phyloP scores from a whole-genome alignment of 805 yeast genomes.

The Scheffersomyces stipitis region DNA sequence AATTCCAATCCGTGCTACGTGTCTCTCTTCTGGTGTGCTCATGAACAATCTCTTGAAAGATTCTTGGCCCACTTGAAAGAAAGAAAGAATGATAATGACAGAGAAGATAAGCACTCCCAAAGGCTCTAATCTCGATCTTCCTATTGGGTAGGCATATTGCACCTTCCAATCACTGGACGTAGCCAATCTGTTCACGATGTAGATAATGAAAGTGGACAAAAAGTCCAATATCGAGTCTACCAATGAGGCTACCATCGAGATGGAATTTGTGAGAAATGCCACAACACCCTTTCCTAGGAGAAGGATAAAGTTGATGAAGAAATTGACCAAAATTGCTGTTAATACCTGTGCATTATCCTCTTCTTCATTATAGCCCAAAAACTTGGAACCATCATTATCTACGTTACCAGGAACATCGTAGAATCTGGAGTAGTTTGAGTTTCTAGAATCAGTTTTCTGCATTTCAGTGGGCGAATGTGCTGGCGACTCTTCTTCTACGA shows the following conservation, averaged over 20 bases:
- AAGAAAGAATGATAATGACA: conserved; percentile 67
- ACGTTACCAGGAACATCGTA: conserved; percentile 61
- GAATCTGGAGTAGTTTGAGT: conserved; percentile 26
- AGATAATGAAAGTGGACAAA: conserved; percentile 72
- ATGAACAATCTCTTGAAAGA: conserved; percentile 51
- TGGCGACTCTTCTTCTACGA: conserved; percentile 11
- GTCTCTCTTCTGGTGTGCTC: conserved; percentile 26
- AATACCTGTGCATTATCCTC: conserved; percentile 45
- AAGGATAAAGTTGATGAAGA: conserved; percentile 56
- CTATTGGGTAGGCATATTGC: conserved; percentile 59
- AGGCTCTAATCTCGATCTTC: conserved; percentile 72
- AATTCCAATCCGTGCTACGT: conserved; percentile 46
- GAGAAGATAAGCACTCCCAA: conserved; percentile 75
- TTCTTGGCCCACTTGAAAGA: conserved; percentile 69
- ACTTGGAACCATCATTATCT: conserved; percentile 55
- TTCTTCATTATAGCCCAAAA: conserved; percentile 49
- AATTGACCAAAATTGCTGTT: conserved; percentile 64
- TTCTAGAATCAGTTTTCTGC: conserved; percentile 6
- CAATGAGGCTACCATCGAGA: conserved; percentile 75
- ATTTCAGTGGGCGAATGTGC: conserved; percentile 1
- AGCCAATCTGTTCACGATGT: conserved; percentile 54
- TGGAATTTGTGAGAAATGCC: conserved; percentile 63
- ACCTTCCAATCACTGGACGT: conserved; percentile 47
- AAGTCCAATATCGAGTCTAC: conserved; percentile 74
- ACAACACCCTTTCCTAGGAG: conserved; percentile 61